phyloP scores from a whole-genome alignment of 1,284 basidiomycete species.

The Sphaerobolus stellatus region DNA sequence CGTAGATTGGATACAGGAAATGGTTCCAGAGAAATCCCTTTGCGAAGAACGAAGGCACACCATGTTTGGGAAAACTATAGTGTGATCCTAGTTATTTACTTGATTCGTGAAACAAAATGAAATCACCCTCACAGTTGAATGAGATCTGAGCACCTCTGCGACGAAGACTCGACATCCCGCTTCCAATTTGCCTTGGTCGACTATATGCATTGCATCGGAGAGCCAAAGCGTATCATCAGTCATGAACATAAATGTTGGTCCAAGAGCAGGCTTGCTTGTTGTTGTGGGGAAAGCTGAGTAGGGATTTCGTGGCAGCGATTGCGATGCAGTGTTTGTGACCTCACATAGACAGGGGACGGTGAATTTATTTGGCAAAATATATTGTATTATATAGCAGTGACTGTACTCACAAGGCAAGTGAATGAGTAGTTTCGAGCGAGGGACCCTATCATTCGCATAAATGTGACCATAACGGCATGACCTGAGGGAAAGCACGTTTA shows the following conservation, averaged over 20 bases:
- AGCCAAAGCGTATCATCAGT: constrained; percentile 74
- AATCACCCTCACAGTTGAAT: constrained; percentile 4
- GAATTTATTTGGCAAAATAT: neutral
- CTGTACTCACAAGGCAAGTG: constrained; percentile 19
- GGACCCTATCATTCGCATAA: constrained; percentile 63
- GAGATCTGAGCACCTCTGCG: constrained; percentile 9
- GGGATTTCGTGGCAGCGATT: constrained; percentile 34
- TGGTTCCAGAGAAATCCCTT: constrained; percentile 8
- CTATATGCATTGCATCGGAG: constrained; percentile 22
- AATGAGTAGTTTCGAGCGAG: constrained; percentile 43
- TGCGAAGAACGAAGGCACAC: constrained; percentile 5
- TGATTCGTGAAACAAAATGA: neutral
- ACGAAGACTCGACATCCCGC: neutral
- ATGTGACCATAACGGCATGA: constrained; percentile 69
- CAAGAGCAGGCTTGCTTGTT: constrained; percentile 65
- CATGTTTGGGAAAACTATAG: constrained; percentile 5
- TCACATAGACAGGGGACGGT: constrained; percentile 26
- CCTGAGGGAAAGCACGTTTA: constrained; percentile 32
- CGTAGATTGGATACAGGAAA: neutral
- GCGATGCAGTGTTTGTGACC: constrained; percentile 48
- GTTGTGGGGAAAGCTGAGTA: constrained; percentile 39
- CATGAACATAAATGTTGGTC: constrained; percentile 70
- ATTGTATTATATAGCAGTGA: neutral
- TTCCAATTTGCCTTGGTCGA: neutral
- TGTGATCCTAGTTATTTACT: neutral